Percentiles rank a stretch among this genome's conserved stretches.
Conservation (phyloP, 441 rosid genomes). For the Croton laevigatus region DNA sequence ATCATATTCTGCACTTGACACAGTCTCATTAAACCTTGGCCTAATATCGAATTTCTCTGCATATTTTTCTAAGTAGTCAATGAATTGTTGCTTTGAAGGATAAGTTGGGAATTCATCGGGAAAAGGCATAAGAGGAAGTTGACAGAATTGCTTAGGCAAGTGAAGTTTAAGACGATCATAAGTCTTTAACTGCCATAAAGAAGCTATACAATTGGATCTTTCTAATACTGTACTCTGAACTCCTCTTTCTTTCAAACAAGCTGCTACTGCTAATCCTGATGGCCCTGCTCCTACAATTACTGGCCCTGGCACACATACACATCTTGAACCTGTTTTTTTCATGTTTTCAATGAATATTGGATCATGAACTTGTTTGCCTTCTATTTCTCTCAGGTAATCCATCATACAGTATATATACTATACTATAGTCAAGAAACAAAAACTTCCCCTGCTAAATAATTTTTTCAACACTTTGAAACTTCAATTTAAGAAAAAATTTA, state of each 20-base stretch:
- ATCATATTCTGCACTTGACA: constrained; percentile 57
- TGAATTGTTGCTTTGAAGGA: constrained; percentile 68
- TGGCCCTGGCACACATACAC: constrained; percentile 58
- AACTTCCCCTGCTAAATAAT: no score
- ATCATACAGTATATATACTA: constrained; percentile 18
- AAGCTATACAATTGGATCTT: constrained; percentile 63
- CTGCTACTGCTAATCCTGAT: constrained; percentile 76
- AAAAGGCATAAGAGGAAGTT: constrained; percentile 69
- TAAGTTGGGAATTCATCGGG: constrained; percentile 65
- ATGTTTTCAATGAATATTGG: constrained; percentile 37
- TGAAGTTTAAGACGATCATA: constrained; percentile 90
- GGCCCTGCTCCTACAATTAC: constrained; percentile 89
- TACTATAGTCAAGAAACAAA: neutral
- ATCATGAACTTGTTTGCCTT: constrained; percentile 78
- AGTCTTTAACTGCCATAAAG: constrained; percentile 75
- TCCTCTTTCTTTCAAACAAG: constrained; percentile 59
- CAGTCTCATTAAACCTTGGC: constrained; percentile 54
- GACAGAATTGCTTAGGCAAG: constrained; percentile 79
- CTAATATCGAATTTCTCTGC: constrained; percentile 37
- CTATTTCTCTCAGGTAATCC: constrained; percentile 61
- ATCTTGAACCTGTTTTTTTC: constrained; percentile 26
- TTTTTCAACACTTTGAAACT: neutral
- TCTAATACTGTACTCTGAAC: constrained; percentile 58
- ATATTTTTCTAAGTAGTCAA: constrained; percentile 53
- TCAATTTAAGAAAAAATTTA: constrained; percentile 20